Percentiles rank a stretch among this genome's conserved stretches.
Conservation (phyloP, 2,329 filamentous ascomycete genomes). For the Cryphonectria carpinicola region DNA sequence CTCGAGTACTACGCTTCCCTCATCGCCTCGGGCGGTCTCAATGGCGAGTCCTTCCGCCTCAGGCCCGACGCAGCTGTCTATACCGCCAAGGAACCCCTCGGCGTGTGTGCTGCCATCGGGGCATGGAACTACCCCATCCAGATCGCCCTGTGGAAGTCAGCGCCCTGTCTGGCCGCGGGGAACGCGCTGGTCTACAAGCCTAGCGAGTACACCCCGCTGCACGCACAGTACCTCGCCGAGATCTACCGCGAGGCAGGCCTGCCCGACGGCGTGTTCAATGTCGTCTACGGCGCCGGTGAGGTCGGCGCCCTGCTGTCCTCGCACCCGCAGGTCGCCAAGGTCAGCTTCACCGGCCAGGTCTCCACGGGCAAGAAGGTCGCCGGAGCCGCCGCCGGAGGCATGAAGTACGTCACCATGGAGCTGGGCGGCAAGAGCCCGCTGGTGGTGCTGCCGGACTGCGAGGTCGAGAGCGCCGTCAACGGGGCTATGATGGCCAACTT, state of each 20-base stretch:
- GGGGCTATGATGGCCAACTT: conserved; percentile 95
- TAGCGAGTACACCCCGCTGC: conserved; percentile 84
- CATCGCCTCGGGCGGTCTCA: conserved; percentile 75
- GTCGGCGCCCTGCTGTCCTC: conserved; percentile 76
- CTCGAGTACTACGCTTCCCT: conserved; percentile 85
- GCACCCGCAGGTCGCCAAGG: conserved; percentile 77
- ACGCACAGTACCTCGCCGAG: conserved; percentile 74
- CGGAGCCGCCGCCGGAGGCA: conserved; percentile 70
- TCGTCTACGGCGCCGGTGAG: conserved; percentile 79
- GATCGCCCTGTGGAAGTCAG: conserved; percentile 89
- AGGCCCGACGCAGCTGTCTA: conserved; percentile 80
- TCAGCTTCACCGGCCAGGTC: conserved; percentile 89
- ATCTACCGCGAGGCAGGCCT: conserved; percentile 80
- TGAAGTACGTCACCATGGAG: conserved; percentile 94
- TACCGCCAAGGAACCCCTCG: conserved; percentile 79
- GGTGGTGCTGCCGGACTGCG: conserved; percentile 78
- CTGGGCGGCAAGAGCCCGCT: conserved; percentile 85
- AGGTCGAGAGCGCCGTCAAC: conserved; percentile 79
- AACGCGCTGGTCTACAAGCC: conserved; percentile 94
- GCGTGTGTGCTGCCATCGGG: conserved; percentile 84
- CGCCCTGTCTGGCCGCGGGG: conserved; percentile 80
- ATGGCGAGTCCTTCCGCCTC: conserved; percentile 77
- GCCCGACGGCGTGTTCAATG: conserved; percentile 83
- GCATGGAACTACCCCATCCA: conserved; percentile 94
- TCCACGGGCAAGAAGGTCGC: conserved; percentile 83